These are phyloP conservation scores for Pseudogymnoascus pannorum DNA, from an alignment of 2,329 filamentous ascomycete species.

Conservation along the genomic window DNA sequence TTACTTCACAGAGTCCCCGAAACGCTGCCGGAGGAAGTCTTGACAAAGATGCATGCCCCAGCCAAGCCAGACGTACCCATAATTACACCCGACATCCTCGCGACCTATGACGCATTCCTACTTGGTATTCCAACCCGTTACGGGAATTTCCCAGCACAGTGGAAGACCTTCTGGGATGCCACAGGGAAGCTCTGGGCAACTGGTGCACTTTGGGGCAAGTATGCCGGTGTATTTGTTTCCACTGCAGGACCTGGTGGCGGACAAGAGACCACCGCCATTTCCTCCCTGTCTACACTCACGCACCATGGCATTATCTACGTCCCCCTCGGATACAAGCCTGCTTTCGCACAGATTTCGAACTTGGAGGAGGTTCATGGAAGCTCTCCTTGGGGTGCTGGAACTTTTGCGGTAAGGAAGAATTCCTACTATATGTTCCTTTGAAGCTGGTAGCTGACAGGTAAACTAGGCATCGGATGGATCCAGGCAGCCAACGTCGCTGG, in stretches of 20 bases:
- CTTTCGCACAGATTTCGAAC: constrained; percentile 64
- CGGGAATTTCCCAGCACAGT: constrained; percentile 95
- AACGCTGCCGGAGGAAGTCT: constrained; percentile 77
- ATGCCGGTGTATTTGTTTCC: constrained; percentile 83
- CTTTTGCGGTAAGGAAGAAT: constrained; percentile 57
- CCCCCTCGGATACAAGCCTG: constrained; percentile 84
- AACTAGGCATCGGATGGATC: constrained; percentile 61
- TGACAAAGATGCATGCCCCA: constrained; percentile 86
- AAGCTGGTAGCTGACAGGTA: constrained; percentile 13
- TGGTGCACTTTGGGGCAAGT: constrained; percentile 78
- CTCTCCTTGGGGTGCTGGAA: constrained; percentile 87
- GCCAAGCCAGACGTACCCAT: constrained; percentile 64
- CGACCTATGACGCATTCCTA: constrained; percentile 79
- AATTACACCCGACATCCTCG: constrained; percentile 51
- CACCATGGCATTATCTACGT: constrained; percentile 97
- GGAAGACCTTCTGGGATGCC: constrained; percentile 86
- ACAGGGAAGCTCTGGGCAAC: constrained; percentile 73
- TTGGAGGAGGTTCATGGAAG: constrained; percentile 78
- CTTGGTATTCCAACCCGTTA: constrained; percentile 93
- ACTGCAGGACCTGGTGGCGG: constrained; percentile 81
- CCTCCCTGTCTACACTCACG: constrained; percentile 73
- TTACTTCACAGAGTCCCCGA: constrained; percentile 58
- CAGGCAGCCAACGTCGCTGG: constrained; percentile 66
- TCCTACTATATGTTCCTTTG: background rate
- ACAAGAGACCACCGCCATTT: constrained; percentile 81